Evolutionary conservation across 148 eudicot species (phyloP), one percentile per base, ranked within the genome.

Genomic region (Rhododendron kiyosumense): DNA sequence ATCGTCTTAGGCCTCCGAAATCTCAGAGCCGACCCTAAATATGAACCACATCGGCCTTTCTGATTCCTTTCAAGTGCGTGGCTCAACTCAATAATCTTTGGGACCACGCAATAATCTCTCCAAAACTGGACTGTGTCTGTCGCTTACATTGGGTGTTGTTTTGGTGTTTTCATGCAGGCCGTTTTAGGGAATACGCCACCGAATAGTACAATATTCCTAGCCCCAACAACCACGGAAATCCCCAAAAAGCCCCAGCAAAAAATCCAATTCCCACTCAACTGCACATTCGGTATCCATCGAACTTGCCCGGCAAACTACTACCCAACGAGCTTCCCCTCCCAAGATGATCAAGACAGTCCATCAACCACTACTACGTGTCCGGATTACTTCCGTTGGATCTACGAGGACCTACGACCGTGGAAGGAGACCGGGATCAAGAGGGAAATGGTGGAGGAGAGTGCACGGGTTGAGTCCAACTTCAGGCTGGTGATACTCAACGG

Each of bases 321-420:
- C 79, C 94, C 98, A 0, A 71, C 86, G 10, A 85, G 83, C 14
- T 79, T 88, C 63, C 85, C 88, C 28, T 15, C 86, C 9, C 51
- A 83, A 26, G 78, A 74, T 74, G 90, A 91, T 73, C 86, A 89
- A 12, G 84, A 85, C 84, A 78, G 86, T 87, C 87, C 88, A 28
- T 81, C 89, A 22, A 85, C 95, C 84, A 69, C 90, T 0, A 65
- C 86, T 0, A 65, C 86, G 15, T 95, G 98, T 75, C 98, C 98
- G 4, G 93, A 94, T 12, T 93, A 94, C 90, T 95, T 95, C 82
- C 94, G 94, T 20, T 94, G 95, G 94, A 94, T 95, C 65, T 78
- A 95, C 79, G 96, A 95, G 84, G 98, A 95, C 86, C 89, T 95
- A 73, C 77, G 81, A 88, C 97, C 98, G 34, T 95, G 98, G 98